Conservation (phyloP, 345 rosid species). For the Eucalyptus cloeziana region DNA sequence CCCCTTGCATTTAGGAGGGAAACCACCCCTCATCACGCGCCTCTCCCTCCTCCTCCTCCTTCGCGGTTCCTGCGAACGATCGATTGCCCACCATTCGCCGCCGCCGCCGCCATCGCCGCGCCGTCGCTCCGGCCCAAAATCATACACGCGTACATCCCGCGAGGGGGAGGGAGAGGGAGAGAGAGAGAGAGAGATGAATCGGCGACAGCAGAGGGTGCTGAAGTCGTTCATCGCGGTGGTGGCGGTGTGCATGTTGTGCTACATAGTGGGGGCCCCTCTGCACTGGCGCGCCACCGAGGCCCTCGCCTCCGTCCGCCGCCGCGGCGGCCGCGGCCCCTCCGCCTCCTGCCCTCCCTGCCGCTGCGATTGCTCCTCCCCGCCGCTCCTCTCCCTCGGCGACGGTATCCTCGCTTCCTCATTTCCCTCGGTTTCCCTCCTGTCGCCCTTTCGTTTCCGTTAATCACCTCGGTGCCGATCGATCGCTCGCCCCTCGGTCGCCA, state of each 20-base stretch:
- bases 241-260: constrained; percentile 32
- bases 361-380: constrained; percentile 56
- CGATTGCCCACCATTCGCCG: not conserved
- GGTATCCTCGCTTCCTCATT: constrained; percentile 4
- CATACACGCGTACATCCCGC: not conserved
- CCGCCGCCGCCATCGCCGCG: not conserved
- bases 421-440: not conserved
- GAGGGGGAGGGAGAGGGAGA: not conserved
- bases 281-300: constrained; percentile 42
- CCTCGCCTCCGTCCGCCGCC: constrained; percentile 8
- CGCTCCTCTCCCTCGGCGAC: constrained; percentile 32
- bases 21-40: not conserved
- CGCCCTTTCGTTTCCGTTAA: not conserved
- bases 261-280: constrained; percentile 42
- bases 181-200: not conserved
- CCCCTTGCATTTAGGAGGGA: not conserved
- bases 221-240: constrained; percentile 18
- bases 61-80: not conserved
- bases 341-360: constrained; percentile 32
- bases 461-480: not conserved
- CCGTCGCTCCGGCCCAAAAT: not conserved
- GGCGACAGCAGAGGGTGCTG: constrained; percentile 26
- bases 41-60: not conserved
- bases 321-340: not conserved
- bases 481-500: not conserved